A percentile compares a stretch with the other conserved stretches of the same genome.
These are phyloP conservation scores for Didymellaceae sp. DNA, from an alignment of 2,329 filamentous ascomycete genomes.

Conservation along the genomic window DNA sequence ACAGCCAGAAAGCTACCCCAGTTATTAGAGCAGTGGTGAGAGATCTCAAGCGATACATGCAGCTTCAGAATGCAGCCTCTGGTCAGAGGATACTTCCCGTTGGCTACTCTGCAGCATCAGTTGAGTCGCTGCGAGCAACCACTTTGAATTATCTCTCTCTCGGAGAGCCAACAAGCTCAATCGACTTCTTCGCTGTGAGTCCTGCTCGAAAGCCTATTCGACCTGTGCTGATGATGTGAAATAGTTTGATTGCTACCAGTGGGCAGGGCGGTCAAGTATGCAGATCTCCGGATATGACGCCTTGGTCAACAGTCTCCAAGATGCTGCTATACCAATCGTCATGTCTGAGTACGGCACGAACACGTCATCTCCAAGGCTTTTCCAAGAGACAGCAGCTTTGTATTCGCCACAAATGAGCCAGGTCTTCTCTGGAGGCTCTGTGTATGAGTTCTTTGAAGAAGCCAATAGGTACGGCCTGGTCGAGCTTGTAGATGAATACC, in stretches of 20 bases:
- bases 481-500: conserved; percentile 4
- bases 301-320: not conserved
- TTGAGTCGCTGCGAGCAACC: conserved; percentile 2
- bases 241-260: conserved; percentile 13
- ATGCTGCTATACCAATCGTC: conserved; percentile 12
- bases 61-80: conserved; percentile 1
- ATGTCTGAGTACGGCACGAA: conserved; percentile 19
- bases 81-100: conserved; percentile 11
- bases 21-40: conserved; percentile 18
- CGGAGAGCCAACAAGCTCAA: conserved; percentile 9
- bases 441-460: conserved; percentile 17
- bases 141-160: conserved; percentile 10
- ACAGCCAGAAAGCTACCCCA: not conserved
- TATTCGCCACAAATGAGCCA: conserved; percentile 17
- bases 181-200: conserved; percentile 19
- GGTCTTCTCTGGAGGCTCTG: conserved; percentile 22
- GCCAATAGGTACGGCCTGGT: conserved; percentile 16
- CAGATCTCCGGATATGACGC: conserved; percentile 7
- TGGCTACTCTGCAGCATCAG: conserved; percentile 8
- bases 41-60: conserved; percentile 20
- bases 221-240: not conserved
- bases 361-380: not conserved
- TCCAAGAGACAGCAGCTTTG: conserved; percentile 18
- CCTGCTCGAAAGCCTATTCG: not conserved
- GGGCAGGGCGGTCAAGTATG: conserved; percentile 9